Conservation (phyloP, 1,284 basidiomycete species). For the Phylloboletellus chloephorus region DNA sequence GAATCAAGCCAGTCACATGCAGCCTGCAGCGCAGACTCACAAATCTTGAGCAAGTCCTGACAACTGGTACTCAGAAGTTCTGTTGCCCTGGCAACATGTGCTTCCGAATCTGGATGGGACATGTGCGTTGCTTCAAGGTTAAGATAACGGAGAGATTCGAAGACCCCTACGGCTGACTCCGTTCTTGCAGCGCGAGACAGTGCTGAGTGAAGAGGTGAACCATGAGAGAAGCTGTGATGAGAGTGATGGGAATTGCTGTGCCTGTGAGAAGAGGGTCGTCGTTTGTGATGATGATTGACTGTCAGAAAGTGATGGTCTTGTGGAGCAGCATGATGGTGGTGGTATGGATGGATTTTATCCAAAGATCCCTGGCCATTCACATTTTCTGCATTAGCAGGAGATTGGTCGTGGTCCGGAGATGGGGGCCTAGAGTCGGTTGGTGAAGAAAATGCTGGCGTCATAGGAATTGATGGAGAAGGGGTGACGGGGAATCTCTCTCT, state of each 20-base stretch:
- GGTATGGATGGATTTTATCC: conserved; percentile 3
- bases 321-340: conserved; percentile 6
- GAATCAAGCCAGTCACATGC: conserved; percentile 50
- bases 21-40: conserved; percentile 42
- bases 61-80: conserved; percentile 54
- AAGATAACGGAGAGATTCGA: conserved; percentile 75
- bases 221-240: conserved; percentile 22
- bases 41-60: conserved; percentile 50
- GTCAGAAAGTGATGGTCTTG: conserved; percentile 20
- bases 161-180: conserved; percentile 72
- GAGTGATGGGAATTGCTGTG: conserved; percentile 16
- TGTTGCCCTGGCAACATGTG: conserved; percentile 47
- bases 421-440: conserved; percentile 25
- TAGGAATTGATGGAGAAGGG: conserved; percentile 40
- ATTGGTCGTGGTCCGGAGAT: conserved; percentile 20
- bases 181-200: conserved; percentile 26
- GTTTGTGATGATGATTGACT: conserved; percentile 25
- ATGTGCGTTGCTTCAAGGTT: conserved; percentile 63
- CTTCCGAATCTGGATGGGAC: conserved; percentile 48
- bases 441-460: conserved; percentile 34
- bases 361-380: neutral
- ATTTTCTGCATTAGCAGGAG: neutral
- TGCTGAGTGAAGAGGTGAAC: conserved; percentile 28
- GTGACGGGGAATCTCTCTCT: conserved; percentile 54
- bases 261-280: conserved; percentile 9